phyloP scores from a whole-genome alignment of 441 rosid species.

The Francoa sonchifolia region DNA sequence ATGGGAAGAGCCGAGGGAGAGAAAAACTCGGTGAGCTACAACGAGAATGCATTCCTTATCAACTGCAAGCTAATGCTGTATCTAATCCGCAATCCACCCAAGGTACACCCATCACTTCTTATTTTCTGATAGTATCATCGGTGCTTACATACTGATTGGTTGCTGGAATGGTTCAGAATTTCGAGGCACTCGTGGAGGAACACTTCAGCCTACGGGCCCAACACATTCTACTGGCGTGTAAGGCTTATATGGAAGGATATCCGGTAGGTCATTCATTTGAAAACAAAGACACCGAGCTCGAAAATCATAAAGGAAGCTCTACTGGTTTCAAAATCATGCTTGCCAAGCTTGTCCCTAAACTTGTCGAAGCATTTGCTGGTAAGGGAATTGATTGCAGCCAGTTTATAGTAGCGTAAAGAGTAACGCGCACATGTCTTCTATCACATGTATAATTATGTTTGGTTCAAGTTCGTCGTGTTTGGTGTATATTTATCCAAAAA shows the following conservation, averaged over 20 bases:
- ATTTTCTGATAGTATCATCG: neutral
- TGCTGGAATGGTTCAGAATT: conserved; percentile 36
- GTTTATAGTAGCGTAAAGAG: conserved; percentile 22
- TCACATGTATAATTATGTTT: too few species aligned
- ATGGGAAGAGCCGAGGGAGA: conserved; percentile 96
- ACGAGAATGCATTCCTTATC: conserved; percentile 81
- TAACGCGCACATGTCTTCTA: too few species aligned
- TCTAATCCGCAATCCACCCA: conserved; percentile 82
- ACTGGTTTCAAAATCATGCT: conserved; percentile 93
- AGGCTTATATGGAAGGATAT: conserved; percentile 82
- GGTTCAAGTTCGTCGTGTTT: too few species aligned
- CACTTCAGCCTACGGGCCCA: conserved; percentile 76
- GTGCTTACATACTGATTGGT: neutral
- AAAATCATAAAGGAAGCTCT: conserved; percentile 51
- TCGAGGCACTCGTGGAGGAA: conserved; percentile 57
- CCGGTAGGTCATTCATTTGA: conserved; percentile 67
- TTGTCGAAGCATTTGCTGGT: conserved; percentile 43
- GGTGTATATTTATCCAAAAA: too few species aligned
- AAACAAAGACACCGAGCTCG: conserved; percentile 43
- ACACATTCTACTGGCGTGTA: conserved; percentile 82
- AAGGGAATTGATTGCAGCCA: conserved; percentile 68
- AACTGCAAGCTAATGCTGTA: conserved; percentile 93
- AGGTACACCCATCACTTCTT: conserved; percentile 20
- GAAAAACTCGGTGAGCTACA: conserved; percentile 85
- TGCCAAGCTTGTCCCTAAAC: conserved; percentile 73